Percentiles rank a stretch among this genome's conserved stretches.
Conservation (phyloP, 2,329 filamentous ascomycete genomes). For the Diplodia mutila region DNA sequence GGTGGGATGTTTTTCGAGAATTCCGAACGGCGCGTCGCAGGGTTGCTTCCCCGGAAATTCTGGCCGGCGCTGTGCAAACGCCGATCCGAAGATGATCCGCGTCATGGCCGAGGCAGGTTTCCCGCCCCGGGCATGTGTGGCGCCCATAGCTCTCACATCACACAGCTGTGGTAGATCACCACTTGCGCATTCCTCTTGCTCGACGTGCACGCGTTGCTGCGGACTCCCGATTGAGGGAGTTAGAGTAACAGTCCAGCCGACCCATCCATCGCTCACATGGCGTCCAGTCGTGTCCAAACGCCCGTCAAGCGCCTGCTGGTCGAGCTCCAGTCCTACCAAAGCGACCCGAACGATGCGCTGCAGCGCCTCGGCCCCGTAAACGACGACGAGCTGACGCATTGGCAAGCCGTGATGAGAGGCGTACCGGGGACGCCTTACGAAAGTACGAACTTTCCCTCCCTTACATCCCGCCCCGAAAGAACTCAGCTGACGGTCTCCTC, state of each 20-base stretch:
- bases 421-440: slow-evolving; percentile 63
- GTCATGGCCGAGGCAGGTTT: slow-evolving; percentile 20
- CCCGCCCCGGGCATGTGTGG: not conserved
- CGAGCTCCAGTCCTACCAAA: slow-evolving; percentile 63
- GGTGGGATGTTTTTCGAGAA: slow-evolving; percentile 9
- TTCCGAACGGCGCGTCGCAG: not conserved
- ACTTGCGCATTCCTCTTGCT: not conserved
- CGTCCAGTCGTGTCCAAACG: slow-evolving; percentile 32
- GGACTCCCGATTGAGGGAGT: not conserved
- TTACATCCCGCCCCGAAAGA: not conserved
- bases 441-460: slow-evolving; percentile 45
- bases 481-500: not conserved
- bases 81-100: slow-evolving; percentile 20
- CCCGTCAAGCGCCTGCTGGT: slow-evolving; percentile 64
- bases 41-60: slow-evolving; percentile 20
- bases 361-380: slow-evolving; percentile 60
- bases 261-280: not conserved
- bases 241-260: not conserved
- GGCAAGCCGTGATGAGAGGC: slow-evolving; percentile 64
- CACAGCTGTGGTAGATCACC: not conserved
- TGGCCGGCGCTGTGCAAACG: slow-evolving; percentile 14
- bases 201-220: not conserved
- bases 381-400: slow-evolving; percentile 62
- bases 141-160: slow-evolving; percentile 8
- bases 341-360: slow-evolving; percentile 60